Base-by-base conservation (phyloP, 2,329 filamentous ascomycete species). In the Fusarium agapanthi region DNA sequence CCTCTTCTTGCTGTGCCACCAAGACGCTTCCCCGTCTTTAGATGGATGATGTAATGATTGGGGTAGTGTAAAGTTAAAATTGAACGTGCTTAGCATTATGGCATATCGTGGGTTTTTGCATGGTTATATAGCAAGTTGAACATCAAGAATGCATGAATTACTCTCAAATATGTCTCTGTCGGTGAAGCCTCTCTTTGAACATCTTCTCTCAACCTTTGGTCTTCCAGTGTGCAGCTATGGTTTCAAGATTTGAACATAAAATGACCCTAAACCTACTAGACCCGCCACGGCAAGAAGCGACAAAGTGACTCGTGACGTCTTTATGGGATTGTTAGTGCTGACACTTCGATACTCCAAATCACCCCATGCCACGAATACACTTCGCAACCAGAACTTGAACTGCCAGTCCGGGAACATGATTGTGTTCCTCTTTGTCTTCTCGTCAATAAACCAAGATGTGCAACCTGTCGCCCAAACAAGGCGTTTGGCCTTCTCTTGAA, bases 351-450 rank as follows among this genome's bases (percentile, higher is more conserved):
- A 76, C 20, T 70, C 41, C 62, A 86, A 83, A 47, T 86, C 83
- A 5, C 69, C 64, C 74, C 76, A 81, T 4, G 77, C 76, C 44
- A 84, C 79, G 59, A 86, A 87, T 3, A 88, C 71, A 59, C 84
- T 87, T 20, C 86, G 75, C 24, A 82, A 59, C 85, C 86, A 88
- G 65, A 83, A 87, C 57, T 80, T 78, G 61, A 82, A 87, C 74
- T 87, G 85, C 81, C 83, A 87, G 53, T 87, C 84, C 0, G 86
- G 86, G 69, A 86, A 88, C 81, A 88, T 86, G 73, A 85, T 84
- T 0, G 84, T 86, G 65, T 88, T 88, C 51, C 83, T 79, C 1
- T 83, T 82, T 0, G 85, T 86, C 50, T 81, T 81, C 0, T 80
- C 77, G 64, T 88, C 84, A 5, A 88, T 80, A 7, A 83, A 86